Conservation (phyloP, 2,329 filamentous ascomycete species). For the Colletotrichum simmondsii region DNA sequence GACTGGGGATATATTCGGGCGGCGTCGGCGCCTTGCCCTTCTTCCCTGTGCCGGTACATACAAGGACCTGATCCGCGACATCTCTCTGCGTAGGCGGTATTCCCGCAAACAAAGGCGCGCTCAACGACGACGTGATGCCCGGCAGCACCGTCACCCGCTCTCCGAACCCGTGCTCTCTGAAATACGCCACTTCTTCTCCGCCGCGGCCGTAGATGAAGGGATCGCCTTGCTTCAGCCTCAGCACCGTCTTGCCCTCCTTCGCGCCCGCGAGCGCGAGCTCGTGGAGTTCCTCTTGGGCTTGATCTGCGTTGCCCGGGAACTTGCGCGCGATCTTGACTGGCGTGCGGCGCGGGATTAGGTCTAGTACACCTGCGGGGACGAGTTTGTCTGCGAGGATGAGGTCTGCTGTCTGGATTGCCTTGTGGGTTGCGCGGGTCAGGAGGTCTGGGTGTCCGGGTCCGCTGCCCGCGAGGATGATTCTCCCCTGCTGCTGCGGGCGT, state of each 20-base stretch:
- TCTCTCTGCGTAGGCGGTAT: slow-evolving; percentile 91
- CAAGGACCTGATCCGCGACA: slow-evolving; percentile 89
- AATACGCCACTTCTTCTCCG: slow-evolving; percentile 91
- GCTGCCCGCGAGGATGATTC: slow-evolving; percentile 88
- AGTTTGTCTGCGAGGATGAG: slow-evolving; percentile 89
- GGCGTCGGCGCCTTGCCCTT: slow-evolving; percentile 87
- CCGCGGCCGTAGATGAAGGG: slow-evolving; percentile 96
- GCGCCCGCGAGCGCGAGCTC: slow-evolving; percentile 78
- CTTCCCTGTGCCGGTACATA: slow-evolving; percentile 96
- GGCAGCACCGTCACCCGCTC: slow-evolving; percentile 79
- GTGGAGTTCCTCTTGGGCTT: slow-evolving; percentile 90
- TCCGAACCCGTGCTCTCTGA: slow-evolving; percentile 76
- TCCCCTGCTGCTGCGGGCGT: slow-evolving; percentile 58
- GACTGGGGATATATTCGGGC: slow-evolving; percentile 78
- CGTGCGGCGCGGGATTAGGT: slow-evolving; percentile 89
- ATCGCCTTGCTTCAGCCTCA: slow-evolving; percentile 95
- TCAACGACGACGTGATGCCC: slow-evolving; percentile 89
- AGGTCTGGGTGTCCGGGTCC: slow-evolving; percentile 94
- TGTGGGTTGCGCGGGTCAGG: slow-evolving; percentile 83
- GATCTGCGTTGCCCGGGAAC: slow-evolving; percentile 96
- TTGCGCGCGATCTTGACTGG: slow-evolving; percentile 94
- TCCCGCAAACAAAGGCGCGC: slow-evolving; percentile 86
- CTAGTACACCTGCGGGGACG: slow-evolving; percentile 84
- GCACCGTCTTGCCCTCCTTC: slow-evolving; percentile 76
- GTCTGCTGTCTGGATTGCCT: slow-evolving; percentile 79